Evolutionary conservation across 78 protist species (phyloP).

Genomic region (Protostelium mycophagum): DNA sequence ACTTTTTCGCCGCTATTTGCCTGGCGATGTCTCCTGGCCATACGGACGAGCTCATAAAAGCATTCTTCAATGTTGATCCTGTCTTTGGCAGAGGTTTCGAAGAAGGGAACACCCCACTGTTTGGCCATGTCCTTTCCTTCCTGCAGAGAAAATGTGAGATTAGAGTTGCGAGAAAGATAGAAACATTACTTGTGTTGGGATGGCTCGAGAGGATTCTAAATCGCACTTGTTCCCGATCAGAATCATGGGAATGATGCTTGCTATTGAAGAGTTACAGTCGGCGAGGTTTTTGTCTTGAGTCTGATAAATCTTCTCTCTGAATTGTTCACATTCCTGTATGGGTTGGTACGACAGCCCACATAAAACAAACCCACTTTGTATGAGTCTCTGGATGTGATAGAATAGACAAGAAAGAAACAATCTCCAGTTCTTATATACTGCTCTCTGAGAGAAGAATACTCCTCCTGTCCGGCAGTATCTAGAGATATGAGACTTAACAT

Average conservation of each 20-base stretch:
- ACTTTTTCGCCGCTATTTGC: background rate
- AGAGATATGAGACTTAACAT: background rate
- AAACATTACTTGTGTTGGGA: background rate
- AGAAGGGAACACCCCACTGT: conserved; percentile 35
- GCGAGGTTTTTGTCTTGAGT: background rate
- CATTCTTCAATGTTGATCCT: conserved; percentile 53
- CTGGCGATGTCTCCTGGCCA: background rate
- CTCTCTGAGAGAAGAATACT: conserved; percentile 37
- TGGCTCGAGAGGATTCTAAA: background rate
- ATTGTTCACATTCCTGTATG: background rate
- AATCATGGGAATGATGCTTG: conserved; percentile 63
- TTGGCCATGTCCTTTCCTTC: conserved; percentile 65
- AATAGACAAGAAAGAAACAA: conserved; percentile 25
- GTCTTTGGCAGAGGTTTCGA: conserved; percentile 74
- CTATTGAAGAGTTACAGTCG: conserved; percentile 18
- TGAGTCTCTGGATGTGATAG: conserved; percentile 4
- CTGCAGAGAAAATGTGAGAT: conserved; percentile 10
- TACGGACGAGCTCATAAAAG: conserved; percentile 55
- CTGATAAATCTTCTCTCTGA: background rate
- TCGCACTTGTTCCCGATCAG: conserved; percentile 81
- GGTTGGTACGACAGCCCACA: background rate
- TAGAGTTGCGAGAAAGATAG: background rate
- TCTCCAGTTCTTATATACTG: conserved; percentile 30
- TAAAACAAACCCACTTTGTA: conserved; percentile 15
- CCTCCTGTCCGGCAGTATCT: conserved; percentile 95